phyloP scores from a whole-genome alignment of 1,284 basidiomycete genomes.

The Cryptococcus sp. region DNA sequence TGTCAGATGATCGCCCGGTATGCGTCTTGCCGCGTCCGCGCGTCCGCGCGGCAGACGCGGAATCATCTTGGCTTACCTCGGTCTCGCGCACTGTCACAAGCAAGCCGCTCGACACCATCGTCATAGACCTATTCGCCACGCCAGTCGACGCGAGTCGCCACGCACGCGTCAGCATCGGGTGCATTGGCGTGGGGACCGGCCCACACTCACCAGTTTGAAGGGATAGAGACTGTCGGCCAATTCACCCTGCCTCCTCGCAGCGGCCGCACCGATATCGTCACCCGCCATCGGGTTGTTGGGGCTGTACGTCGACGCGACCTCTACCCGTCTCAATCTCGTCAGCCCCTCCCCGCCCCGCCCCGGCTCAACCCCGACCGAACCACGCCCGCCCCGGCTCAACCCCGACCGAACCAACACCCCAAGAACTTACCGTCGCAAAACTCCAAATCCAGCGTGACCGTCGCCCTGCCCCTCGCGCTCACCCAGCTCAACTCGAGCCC shows the following conservation, averaged over 20 bases:
- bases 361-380: too few relatives aligned
- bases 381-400: too few relatives aligned
- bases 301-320: slow-evolving; percentile 72
- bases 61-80: too few relatives aligned
- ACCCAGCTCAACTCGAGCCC: slow-evolving; percentile 79
- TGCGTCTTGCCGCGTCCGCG: neutral
- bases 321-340: slow-evolving; percentile 46
- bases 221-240: slow-evolving; percentile 71
- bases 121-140: slow-evolving; percentile 58
- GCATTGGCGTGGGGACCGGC: too few relatives aligned
- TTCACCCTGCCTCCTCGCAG: slow-evolving; percentile 62
- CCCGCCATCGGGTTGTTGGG: slow-evolving; percentile 70
- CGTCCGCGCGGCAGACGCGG: too few relatives aligned
- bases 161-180: neutral
- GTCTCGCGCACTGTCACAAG: slow-evolving; percentile 74
- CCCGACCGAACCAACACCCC: too few relatives aligned
- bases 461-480: slow-evolving; percentile 68
- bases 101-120: slow-evolving; percentile 79
- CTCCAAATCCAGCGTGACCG: slow-evolving; percentile 74
- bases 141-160: neutral
- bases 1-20: neutral
- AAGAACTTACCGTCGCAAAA: slow-evolving; percentile 58
- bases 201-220: slow-evolving; percentile 62
- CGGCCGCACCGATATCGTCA: slow-evolving; percentile 78
- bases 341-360: neutral